Conservation (phyloP, 2,329 filamentous ascomycete species). For the Botrytis aclada region DNA sequence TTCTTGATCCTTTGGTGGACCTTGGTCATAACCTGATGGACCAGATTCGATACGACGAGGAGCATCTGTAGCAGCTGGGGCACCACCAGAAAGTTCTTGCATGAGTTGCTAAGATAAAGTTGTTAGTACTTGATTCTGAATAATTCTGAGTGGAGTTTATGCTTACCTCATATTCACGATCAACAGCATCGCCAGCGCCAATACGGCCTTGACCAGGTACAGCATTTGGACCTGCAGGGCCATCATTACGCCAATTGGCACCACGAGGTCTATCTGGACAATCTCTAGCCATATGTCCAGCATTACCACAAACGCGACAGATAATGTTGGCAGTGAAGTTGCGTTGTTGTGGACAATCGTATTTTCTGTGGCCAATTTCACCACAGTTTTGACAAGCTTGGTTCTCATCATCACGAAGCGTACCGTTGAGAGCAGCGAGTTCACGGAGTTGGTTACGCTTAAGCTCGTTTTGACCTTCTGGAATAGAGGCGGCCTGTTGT, state of each 20-base stretch:
- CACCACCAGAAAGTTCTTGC: conserved; percentile 87
- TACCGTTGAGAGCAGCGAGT: conserved; percentile 96
- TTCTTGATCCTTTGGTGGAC: conserved; percentile 42
- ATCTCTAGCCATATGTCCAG: conserved; percentile 96
- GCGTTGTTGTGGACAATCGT: conserved; percentile 94
- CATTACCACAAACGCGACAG: conserved; percentile 95
- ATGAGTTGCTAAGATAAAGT: conserved; percentile 74
- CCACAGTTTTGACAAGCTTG: conserved; percentile 99
- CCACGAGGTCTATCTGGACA: conserved; percentile 82
- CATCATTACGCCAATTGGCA: conserved; percentile 85
- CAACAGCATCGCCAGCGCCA: conserved; percentile 76
- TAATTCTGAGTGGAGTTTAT: neutral
- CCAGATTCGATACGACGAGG: conserved; percentile 85
- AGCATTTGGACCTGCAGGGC: conserved; percentile 46
- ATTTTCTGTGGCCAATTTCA: conserved; percentile 98
- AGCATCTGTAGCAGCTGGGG: conserved; percentile 54
- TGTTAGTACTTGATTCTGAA: conserved; percentile 28
- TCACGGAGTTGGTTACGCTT: conserved; percentile 98
- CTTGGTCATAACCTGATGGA: conserved; percentile 57
- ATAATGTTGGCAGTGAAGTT: conserved; percentile 99
- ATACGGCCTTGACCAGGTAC: conserved; percentile 57
- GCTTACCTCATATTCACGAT: conserved; percentile 90
- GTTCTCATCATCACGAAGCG: conserved; percentile 97
- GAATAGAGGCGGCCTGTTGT: conserved; percentile 87
- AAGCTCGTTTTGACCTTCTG: conserved; percentile 97